Evolutionary conservation across 202 grass and related monocot species (phyloP).

Genomic region (Setaria viridis): DNA sequence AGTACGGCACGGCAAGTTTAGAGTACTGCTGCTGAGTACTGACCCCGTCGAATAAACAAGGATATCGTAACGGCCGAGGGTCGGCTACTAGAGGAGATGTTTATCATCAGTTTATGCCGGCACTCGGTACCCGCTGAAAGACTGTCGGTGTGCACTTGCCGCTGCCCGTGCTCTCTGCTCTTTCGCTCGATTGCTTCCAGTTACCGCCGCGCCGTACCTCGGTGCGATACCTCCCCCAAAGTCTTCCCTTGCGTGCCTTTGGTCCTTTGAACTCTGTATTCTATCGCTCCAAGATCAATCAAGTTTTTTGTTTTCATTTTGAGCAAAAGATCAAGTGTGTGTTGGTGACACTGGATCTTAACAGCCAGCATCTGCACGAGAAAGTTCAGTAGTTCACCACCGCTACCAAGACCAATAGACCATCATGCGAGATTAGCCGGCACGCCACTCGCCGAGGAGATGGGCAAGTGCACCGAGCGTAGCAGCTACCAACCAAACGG

Average conservation of each 20-base stretch:
- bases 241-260: background rate
- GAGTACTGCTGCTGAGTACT: background rate
- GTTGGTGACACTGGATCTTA: too few species aligned
- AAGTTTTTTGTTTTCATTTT: too few species aligned
- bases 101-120: background rate
- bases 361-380: background rate
- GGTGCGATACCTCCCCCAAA: background rate
- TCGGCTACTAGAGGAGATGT: background rate
- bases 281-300: background rate
- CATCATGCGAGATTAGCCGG: background rate
- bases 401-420: background rate
- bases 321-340: too few species aligned
- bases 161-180: background rate
- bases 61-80: background rate
- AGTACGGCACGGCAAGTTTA: constrained; percentile 6
- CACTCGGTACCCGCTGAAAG: background rate
- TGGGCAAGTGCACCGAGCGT: background rate
- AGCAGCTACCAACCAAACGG: background rate
- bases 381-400: background rate
- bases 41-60: constrained; percentile 2
- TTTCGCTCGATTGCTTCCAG: background rate
- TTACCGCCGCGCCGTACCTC: background rate
- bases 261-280: background rate
- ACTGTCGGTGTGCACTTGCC: background rate
- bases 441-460: background rate